Conservation (phyloP, 2,329 filamentous ascomycete species). For the Metarhizium robertsii region DNA sequence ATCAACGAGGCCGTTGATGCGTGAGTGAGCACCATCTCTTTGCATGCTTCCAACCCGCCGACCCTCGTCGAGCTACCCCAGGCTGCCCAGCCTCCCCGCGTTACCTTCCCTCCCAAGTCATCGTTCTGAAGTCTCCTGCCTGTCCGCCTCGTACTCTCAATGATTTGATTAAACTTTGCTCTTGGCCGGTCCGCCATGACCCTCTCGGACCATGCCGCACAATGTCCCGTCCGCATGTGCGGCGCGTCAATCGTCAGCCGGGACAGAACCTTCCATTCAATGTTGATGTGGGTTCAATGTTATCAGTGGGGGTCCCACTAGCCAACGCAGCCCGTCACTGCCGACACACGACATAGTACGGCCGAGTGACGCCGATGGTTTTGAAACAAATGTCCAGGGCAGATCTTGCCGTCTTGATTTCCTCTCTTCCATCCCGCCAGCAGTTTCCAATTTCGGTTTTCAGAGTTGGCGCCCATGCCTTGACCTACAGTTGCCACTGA, state of each 20-base stretch:
- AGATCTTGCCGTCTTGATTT: background rate
- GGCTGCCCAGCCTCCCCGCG: background rate
- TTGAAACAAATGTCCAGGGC: slow-evolving; percentile 17
- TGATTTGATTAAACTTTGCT: background rate
- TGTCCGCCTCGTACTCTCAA: background rate
- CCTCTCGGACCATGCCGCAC: background rate
- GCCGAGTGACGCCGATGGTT: slow-evolving; percentile 27
- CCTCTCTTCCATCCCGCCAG: background rate
- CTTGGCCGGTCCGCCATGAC: background rate
- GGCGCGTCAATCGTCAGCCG: background rate
- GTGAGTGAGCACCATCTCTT: slow-evolving; percentile 35
- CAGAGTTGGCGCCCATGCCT: slow-evolving; percentile 3
- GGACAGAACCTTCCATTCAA: slow-evolving; percentile 2
- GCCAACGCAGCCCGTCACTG: slow-evolving; percentile 17
- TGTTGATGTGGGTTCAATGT: slow-evolving; percentile 9
- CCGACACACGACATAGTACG: slow-evolving; percentile 24
- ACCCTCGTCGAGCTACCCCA: background rate
- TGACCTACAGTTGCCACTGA: slow-evolving; percentile 8
- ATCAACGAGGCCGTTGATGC: slow-evolving; percentile 45
- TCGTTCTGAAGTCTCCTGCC: background rate
- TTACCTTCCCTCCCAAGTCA: background rate
- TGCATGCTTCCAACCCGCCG: background rate
- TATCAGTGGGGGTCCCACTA: slow-evolving; percentile 22
- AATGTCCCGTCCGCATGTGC: background rate
- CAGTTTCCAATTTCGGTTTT: background rate